Evolutionary conservation across 306 rosid species (phyloP), one percentile per base, ranked within the genome.

Genomic region (Sindora glabra): DNA sequence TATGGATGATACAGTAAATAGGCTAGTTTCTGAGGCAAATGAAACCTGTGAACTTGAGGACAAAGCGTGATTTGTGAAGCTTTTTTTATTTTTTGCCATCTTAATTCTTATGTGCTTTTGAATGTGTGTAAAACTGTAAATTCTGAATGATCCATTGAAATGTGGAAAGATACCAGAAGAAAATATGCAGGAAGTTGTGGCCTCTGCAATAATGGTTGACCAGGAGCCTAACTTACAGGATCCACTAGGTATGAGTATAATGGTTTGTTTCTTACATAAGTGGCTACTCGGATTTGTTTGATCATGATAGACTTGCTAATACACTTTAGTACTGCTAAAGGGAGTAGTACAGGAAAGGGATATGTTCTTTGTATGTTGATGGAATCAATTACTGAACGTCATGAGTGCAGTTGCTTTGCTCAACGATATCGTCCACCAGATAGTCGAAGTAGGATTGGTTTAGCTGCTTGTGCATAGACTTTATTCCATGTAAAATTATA

Each of bases 211-310:
- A 69, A 42, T 34, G 11, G 64, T 23, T 65, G 60, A 58, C 59
- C 51, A 34, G 11, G 44, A 76, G 59, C 30, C 34, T 26, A 61
- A 63, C 54, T 19, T 32, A 52, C 77, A 15, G 60, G 77, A 72
- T 26, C 71, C 73, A 37, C 79, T 27, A 66, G 94, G 95, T 88
- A 73, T 45, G 71, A 27, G 22, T 36, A 9, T 27, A 27, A 6
- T 27, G 8, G 34, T 29, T 29, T 6, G 34, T 9, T 4, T 29
- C 5, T 29, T 1, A 9, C 34, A 29, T 29, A 4, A 29, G 0
- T 29, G 34, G 34, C 34, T 29, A 29, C 34, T 1, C 8, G 34
- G 8, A 29, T 4, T 29, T 29, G 34, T 29, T 29, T 29, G n/a
- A n/a, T n/a, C n/a, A n/a, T n/a, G n/a, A n/a, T n/a, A n/a, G n/a